phyloP scores from a whole-genome alignment of 768 basidiomycete genomes.

The Termitomyces sp. region DNA sequence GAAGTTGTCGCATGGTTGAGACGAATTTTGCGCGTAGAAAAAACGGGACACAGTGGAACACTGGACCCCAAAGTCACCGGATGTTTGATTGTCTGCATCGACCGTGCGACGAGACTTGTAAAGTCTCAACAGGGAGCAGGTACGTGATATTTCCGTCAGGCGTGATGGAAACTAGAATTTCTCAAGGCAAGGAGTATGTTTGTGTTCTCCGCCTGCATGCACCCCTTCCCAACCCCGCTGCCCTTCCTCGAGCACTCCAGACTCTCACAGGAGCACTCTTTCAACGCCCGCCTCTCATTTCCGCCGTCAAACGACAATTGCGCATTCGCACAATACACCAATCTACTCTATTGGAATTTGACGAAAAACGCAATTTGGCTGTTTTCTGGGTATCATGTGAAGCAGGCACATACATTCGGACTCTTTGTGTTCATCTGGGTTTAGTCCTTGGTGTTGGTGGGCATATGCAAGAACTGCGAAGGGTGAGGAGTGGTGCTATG shows the following conservation, averaged over 20 bases:
- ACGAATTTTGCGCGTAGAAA: conserved; percentile 94
- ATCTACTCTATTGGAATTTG: conserved; percentile 93
- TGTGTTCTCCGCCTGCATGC: conserved; percentile 94
- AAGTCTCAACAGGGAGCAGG: conserved; percentile 99
- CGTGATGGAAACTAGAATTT: conserved; percentile 5
- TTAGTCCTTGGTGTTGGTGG: conserved; percentile 94
- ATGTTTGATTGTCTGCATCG: conserved; percentile 98
- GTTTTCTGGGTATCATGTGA: conserved; percentile 99
- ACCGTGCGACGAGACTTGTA: conserved; percentile 95
- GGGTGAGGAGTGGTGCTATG: conserved; percentile 94
- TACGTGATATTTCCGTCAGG: conserved; percentile 30
- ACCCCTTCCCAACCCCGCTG: conserved; percentile 73
- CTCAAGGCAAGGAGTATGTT: conserved; percentile 97
- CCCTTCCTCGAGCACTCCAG: conserved; percentile 90
- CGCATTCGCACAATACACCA: conserved; percentile 97
- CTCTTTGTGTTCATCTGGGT: conserved; percentile 95
- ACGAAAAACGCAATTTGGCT: conserved; percentile 93
- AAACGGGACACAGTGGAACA: conserved; percentile 98
- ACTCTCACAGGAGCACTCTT: conserved; percentile 98
- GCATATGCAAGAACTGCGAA: conserved; percentile 98
- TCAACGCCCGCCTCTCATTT: conserved; percentile 98
- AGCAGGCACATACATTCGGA: conserved; percentile 95
- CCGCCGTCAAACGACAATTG: conserved; percentile 97
- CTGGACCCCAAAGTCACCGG: conserved; percentile 99
- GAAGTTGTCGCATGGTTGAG: conserved; percentile 99